These are phyloP conservation scores for Sambucus nigra DNA, from an alignment of 129 eudicot species.

Conservation along the genomic window DNA sequence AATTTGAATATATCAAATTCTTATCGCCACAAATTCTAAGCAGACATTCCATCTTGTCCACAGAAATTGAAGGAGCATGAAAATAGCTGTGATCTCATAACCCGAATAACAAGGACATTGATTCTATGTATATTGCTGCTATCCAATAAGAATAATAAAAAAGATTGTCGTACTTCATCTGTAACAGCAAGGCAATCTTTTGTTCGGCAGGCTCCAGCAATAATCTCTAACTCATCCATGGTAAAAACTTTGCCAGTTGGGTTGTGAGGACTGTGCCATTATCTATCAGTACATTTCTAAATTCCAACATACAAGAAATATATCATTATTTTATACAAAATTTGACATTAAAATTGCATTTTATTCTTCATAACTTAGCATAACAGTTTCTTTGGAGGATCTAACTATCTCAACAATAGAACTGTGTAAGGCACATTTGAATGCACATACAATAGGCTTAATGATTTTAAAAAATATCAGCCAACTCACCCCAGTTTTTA, in stretches of 20 bases:
- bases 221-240: constrained; percentile 70
- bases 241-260: constrained; percentile 94
- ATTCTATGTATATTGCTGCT: no score
- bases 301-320: background rate
- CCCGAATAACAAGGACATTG: background rate
- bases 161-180: constrained; percentile 65
- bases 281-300: constrained; percentile 21
- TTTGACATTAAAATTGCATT: background rate
- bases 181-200: constrained; percentile 78
- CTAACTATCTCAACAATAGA: no score
- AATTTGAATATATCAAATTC: no score
- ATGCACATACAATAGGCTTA: no score
- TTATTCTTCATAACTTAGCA: background rate
- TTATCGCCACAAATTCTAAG: no score
- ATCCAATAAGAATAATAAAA: constrained; percentile 10
- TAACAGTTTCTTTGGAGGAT: no score
- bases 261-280: constrained; percentile 89
- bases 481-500: no score
- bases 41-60: no score
- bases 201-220: constrained; percentile 76
- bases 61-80: background rate
- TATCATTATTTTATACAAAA: background rate
- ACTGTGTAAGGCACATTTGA: no score
- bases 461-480: no score
- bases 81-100: background rate